Percentiles rank a stretch among this genome's conserved stretches.
Evolutionary conservation across 768 basidiomycete genomes (phyloP).

Genomic region (Phaffia tasmanica): DNA sequence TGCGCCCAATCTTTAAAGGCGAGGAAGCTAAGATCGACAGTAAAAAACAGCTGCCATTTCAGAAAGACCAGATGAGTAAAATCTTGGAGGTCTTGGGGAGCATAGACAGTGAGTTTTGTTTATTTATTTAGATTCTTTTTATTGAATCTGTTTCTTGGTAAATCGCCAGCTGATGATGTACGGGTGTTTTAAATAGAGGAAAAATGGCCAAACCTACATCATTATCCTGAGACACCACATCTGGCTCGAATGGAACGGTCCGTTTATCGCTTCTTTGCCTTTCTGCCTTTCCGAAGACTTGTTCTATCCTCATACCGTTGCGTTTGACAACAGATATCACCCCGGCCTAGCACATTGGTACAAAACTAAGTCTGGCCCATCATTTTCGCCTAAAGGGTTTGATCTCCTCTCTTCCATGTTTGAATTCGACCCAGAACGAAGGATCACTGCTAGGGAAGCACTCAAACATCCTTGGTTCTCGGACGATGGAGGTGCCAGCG

Average conservation of each 20-base stretch:
- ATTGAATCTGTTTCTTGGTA: not conserved
- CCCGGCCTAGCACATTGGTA: slow-evolving; percentile 38
- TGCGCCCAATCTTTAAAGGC: slow-evolving; percentile 96
- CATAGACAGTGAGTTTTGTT: slow-evolving; percentile 55
- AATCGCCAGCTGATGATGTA: not conserved
- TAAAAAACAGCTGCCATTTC: slow-evolving; percentile 98
- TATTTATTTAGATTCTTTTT: slow-evolving; percentile 6
- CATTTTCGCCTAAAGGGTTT: slow-evolving; percentile 51
- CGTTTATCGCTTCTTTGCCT: slow-evolving; percentile 32
- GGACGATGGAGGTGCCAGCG: slow-evolving; percentile 40
- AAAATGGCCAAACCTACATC: slow-evolving; percentile 72
- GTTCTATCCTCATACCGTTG: slow-evolving; percentile 14
- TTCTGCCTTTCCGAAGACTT: slow-evolving; percentile 28
- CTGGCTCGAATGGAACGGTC: slow-evolving; percentile 68
- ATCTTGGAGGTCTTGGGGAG: slow-evolving; percentile 94
- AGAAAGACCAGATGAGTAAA: slow-evolving; percentile 83
- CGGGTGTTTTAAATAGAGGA: slow-evolving; percentile 46
- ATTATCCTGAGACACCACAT: slow-evolving; percentile 80
- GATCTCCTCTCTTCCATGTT: slow-evolving; percentile 80
- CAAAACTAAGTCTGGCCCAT: slow-evolving; percentile 49
- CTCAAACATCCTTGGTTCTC: slow-evolving; percentile 82
- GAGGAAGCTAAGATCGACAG: slow-evolving; percentile 91
- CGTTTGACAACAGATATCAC: slow-evolving; percentile 20
- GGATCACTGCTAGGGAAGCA: slow-evolving; percentile 72
- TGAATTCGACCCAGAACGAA: slow-evolving; percentile 75